Evolutionary conservation across 768 basidiomycete species (phyloP), one percentile per base, ranked within the genome.

Genomic region (Chlorophyllum brunneum): DNA sequence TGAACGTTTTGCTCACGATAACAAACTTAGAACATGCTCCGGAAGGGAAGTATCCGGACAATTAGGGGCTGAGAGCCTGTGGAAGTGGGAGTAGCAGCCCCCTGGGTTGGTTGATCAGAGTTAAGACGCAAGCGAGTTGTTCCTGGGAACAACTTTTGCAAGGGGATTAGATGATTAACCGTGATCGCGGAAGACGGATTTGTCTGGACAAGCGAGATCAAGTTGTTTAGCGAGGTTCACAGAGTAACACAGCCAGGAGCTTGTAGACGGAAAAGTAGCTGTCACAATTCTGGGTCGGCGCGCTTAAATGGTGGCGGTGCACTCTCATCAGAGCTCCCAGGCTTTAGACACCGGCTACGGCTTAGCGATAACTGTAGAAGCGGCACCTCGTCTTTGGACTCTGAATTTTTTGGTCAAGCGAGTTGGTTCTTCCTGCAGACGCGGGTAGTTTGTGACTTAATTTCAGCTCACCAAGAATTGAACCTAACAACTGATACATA

Each of bases 221-320:
- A 43, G 33, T 7, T 40, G 22, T 34, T 36, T 44, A 44, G 51
- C 51, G 51, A 44, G 34, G 51, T 44, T 44, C 49, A n/a, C 51
- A 52, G 36, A 44, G 51, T 44, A 52, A 52, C 51, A 53, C 51
- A 53, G 44, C 43, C 44, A 53, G 44, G 43, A 45, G 26, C 36
- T 53, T 11, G 26, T 15, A 13, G 42, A 52, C 49, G 27, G 49
- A 42, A 34, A 23, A 23, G 40, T 27, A 33, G 18, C 27, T 16
- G 30, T 29, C 37, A 31, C 16, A 10, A 9, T 43, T 10, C 36
- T 52, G 34, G 23, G 34, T 38, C 27, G 43, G 43, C 23, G 18
- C 43, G 51, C 43, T 33, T 46, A 53, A 23, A 1, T 24, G 26
- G 51, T 45, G 51, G 51, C 43, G 44, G 51, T 46, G 51, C 43